Percentiles rank a stretch among this genome's conserved stretches.
These are phyloP conservation scores for Lupinus albus DNA, from an alignment of 306 rosid species.

Conservation along the genomic window DNA sequence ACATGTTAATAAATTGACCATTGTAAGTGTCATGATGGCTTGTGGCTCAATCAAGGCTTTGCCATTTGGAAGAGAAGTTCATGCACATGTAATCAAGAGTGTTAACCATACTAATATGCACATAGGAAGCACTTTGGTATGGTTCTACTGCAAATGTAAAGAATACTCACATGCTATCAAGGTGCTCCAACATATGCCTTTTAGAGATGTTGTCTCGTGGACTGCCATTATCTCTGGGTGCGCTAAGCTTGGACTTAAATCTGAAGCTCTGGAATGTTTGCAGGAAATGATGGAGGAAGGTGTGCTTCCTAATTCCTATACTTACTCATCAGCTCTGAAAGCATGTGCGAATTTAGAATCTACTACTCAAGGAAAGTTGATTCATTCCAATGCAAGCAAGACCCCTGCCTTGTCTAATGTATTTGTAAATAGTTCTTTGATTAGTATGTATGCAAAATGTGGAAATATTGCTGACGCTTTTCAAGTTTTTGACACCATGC, in stretches of 20 bases:
- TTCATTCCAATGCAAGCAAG: slow-evolving; percentile 83
- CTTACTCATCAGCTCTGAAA: slow-evolving; percentile 81
- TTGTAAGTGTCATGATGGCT: slow-evolving; percentile 74
- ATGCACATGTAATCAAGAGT: slow-evolving; percentile 67
- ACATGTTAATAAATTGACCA: slow-evolving; percentile 61
- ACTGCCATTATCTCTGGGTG: slow-evolving; percentile 92
- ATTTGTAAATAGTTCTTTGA: slow-evolving; percentile 81
- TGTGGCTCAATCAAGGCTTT: slow-evolving; percentile 68
- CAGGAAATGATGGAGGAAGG: slow-evolving; percentile 81
- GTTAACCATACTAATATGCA: slow-evolving; percentile 48
- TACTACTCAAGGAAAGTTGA: slow-evolving; percentile 58
- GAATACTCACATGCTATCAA: slow-evolving; percentile 61
- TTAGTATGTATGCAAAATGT: slow-evolving; percentile 79
- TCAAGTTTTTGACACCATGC: slow-evolving; percentile 82
- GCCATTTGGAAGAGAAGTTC: slow-evolving; percentile 74
- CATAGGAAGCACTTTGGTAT: slow-evolving; percentile 77
- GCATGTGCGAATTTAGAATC: slow-evolving; percentile 77
- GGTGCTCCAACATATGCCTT: slow-evolving; percentile 75
- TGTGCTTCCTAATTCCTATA: slow-evolving; percentile 75
- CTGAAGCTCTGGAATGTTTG: slow-evolving; percentile 73
- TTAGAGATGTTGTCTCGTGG: slow-evolving; percentile 86
- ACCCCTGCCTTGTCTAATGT: slow-evolving; percentile 69
- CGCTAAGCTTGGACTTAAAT: slow-evolving; percentile 64
- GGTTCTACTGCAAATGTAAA: slow-evolving; percentile 90
- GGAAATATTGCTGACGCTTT: slow-evolving; percentile 76